phyloP scores from a whole-genome alignment of 768 basidiomycete genomes.

The Leccinellum luteum region DNA sequence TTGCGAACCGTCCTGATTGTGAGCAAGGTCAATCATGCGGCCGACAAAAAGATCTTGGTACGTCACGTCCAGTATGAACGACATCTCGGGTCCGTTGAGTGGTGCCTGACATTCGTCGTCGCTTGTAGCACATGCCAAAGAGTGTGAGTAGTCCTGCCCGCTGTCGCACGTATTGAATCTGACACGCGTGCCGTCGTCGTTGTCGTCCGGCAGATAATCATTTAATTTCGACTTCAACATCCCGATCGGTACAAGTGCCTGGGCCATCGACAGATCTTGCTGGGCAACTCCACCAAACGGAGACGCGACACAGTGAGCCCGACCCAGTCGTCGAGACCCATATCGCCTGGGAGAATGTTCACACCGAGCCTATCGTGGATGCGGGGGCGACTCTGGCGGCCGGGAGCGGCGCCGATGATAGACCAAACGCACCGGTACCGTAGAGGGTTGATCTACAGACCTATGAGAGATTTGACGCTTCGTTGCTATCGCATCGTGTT shows the following conservation, averaged over 20 bases:
- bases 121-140: conserved; percentile 62
- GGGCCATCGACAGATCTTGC: conserved; percentile 1
- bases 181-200: not conserved
- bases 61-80: conserved; percentile 21
- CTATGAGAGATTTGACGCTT: not conserved
- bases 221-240: conserved; percentile 22
- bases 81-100: not conserved
- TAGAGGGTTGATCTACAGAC: not conserved
- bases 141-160: conserved; percentile 52
- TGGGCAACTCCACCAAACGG: conserved; percentile 1
- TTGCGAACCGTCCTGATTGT: conserved; percentile 68
- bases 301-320: not conserved
- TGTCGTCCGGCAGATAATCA: conserved; percentile 38
- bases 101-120: conserved; percentile 7
- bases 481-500: not conserved
- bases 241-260: conserved; percentile 1
- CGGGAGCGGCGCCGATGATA: not conserved
- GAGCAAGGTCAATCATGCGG: conserved; percentile 56
- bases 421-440: not conserved
- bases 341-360: conserved; percentile 1
- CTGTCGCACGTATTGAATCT: not conserved
- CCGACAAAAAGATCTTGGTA: conserved; percentile 66
- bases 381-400: not conserved
- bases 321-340: not conserved
- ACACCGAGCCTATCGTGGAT: not conserved